phyloP scores from a whole-genome alignment of 345 rosid species.

The Pistacia integerrima region DNA sequence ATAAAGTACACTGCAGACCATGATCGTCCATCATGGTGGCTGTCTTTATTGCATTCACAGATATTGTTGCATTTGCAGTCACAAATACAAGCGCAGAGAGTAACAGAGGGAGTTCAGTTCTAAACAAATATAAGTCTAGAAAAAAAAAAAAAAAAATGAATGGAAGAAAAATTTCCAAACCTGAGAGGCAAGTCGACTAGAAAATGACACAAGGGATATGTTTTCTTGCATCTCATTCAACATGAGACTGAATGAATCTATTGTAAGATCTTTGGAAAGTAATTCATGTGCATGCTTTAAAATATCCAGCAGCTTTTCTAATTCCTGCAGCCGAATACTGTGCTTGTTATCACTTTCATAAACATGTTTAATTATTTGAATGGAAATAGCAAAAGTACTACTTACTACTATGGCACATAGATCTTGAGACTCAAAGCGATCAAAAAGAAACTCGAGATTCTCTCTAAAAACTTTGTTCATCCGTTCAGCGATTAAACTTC shows the following conservation, averaged over 20 bases:
- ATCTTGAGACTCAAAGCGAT: slow-evolving; percentile 96
- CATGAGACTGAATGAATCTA: slow-evolving; percentile 85
- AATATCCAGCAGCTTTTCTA: slow-evolving; percentile 80
- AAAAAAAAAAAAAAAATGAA: not conserved
- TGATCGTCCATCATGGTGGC: not conserved
- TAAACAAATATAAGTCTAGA: slow-evolving; percentile 5
- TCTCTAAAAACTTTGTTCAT: slow-evolving; percentile 96
- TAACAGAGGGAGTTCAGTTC: not conserved
- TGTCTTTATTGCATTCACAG: not conserved
- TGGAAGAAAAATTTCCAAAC: slow-evolving; percentile 36
- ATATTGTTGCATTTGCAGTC: not conserved
- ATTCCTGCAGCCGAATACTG: slow-evolving; percentile 61
- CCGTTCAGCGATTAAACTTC: slow-evolving; percentile 85
- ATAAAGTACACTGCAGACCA: not conserved
- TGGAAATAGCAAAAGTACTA: slow-evolving; percentile 8
- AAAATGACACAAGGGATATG: slow-evolving; percentile 89
- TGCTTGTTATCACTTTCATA: slow-evolving; percentile 18
- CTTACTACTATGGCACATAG: slow-evolving; percentile 90
- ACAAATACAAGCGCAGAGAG: not conserved
- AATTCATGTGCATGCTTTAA: slow-evolving; percentile 77
- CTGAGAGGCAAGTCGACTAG: slow-evolving; percentile 98
- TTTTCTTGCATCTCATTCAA: slow-evolving; percentile 97
- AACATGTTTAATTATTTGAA: not conserved
- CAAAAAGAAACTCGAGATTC: slow-evolving; percentile 93
- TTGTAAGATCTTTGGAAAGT: slow-evolving; percentile 76